These are phyloP conservation scores for Hymenoscyphus linearis DNA, from an alignment of 2,329 filamentous ascomycete species.

Conservation along the genomic window DNA sequence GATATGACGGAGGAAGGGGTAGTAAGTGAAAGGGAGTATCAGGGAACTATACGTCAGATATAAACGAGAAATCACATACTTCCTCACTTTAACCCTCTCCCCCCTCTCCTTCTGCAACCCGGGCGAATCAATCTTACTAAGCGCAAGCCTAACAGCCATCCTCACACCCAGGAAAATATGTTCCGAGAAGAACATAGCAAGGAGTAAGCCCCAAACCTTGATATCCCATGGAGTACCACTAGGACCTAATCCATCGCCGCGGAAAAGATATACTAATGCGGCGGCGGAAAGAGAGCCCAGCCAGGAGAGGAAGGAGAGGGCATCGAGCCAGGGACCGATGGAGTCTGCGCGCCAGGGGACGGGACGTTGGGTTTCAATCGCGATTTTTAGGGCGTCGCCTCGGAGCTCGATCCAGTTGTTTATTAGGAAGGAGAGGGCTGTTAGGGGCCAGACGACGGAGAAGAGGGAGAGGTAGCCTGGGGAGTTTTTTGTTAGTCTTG, in stretches of 20 bases:
- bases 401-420: constrained; percentile 97
- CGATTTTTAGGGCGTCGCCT: constrained; percentile 91
- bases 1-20: not conserved
- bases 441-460: constrained; percentile 92
- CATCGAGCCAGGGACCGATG: constrained; percentile 87
- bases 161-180: constrained; percentile 82
- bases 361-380: constrained; percentile 80
- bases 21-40: not conserved
- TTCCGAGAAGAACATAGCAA: constrained; percentile 80
- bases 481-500: constrained; percentile 25
- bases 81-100: constrained; percentile 75
- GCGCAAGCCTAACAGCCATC: constrained; percentile 63
- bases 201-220: constrained; percentile 72
- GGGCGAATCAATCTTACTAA: constrained; percentile 78
- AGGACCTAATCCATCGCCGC: constrained; percentile 58
- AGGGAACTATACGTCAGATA: not conserved
- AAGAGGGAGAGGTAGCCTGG: constrained; percentile 84
- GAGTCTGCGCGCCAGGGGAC: constrained; percentile 87
- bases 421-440: constrained; percentile 78
- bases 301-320: constrained; percentile 88
- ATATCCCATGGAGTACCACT: constrained; percentile 65
- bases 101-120: constrained; percentile 80
- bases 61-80: constrained; percentile 55
- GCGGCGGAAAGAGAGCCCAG: constrained; percentile 82
- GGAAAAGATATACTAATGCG: constrained; percentile 86